phyloP scores from a whole-genome alignment of 2,329 filamentous ascomycete species.

The Orbilia quercus region DNA sequence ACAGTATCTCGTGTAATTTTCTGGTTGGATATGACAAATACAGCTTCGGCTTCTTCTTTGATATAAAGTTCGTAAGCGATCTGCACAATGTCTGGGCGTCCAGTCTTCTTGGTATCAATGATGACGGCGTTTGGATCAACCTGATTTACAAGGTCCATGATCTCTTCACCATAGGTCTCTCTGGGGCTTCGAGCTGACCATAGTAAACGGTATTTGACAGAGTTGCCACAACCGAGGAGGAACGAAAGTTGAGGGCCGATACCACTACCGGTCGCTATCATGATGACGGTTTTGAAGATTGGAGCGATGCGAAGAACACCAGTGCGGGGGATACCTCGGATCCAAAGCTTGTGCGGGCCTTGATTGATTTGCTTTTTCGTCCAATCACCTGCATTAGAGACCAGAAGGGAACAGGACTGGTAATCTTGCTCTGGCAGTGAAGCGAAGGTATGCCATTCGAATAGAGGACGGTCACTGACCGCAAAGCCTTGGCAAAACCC shows the following conservation, averaged over 20 bases:
- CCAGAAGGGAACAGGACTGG: constrained; percentile 74
- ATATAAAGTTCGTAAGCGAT: constrained; percentile 61
- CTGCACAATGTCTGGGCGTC: constrained; percentile 62
- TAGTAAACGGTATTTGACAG: constrained; percentile 60
- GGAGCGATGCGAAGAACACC: constrained; percentile 63
- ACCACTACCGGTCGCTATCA: constrained; percentile 63
- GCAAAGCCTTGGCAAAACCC: constrained; percentile 72
- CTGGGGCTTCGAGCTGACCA: constrained; percentile 62
- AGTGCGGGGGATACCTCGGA: constrained; percentile 71
- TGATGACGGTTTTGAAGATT: constrained; percentile 62
- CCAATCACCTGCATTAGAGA: constrained; percentile 82
- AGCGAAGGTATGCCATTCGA: constrained; percentile 81
- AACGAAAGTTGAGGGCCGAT: constrained; percentile 63
- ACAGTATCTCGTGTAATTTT: constrained; percentile 63
- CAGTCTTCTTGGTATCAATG: constrained; percentile 62
- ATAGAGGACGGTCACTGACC: constrained; percentile 68
- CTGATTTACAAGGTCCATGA: constrained; percentile 61
- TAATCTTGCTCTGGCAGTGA: constrained; percentile 73
- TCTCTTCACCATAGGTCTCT: constrained; percentile 61
- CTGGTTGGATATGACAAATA: constrained; percentile 63
- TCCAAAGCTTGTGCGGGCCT: constrained; percentile 73
- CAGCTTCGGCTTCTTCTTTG: constrained; percentile 62
- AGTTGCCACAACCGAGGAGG: constrained; percentile 57
- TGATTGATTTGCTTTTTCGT: constrained; percentile 73
- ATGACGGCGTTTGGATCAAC: constrained; percentile 62